These are phyloP conservation scores for Kalanchoe fedtschenkoi DNA, from an alignment of 164 flowering plant genomes.

Conservation along the genomic window DNA sequence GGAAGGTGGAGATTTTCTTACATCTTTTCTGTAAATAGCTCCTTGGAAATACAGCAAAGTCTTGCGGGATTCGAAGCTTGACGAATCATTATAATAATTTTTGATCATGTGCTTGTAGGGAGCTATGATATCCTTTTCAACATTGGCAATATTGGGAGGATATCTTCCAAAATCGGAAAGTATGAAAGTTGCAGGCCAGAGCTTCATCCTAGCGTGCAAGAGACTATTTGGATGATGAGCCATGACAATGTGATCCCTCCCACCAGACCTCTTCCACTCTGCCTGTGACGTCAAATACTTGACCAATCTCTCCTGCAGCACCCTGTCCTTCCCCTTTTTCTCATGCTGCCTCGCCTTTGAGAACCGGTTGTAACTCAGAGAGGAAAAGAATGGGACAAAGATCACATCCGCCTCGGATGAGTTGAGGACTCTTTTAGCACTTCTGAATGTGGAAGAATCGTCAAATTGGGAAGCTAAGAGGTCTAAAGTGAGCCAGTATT, in stretches of 20 bases:
- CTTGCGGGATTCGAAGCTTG: slow-evolving; percentile 57
- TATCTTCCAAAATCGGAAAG: slow-evolving; percentile 94
- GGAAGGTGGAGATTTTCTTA: slow-evolving; percentile 24
- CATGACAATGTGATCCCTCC: slow-evolving; percentile 66
- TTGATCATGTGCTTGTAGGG: slow-evolving; percentile 78
- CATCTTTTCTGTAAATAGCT: slow-evolving; percentile 91
- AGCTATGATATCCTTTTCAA: slow-evolving; percentile 84
- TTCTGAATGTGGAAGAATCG: slow-evolving; percentile 15
- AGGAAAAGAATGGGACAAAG: slow-evolving; percentile 91
- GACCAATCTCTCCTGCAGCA: slow-evolving; percentile 66
- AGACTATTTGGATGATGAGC: slow-evolving; percentile 97
- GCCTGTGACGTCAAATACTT: slow-evolving; percentile 39
- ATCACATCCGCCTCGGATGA: slow-evolving; percentile 77
- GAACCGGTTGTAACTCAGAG: slow-evolving; percentile 60
- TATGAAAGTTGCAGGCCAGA: slow-evolving; percentile 75
- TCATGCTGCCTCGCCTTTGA: slow-evolving; percentile 37
- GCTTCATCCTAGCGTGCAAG: slow-evolving; percentile 62
- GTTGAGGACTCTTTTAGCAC: slow-evolving; percentile 56
- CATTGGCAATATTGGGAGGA: slow-evolving; percentile 72
- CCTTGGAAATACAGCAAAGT: slow-evolving; percentile 88
- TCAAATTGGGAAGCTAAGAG: slow-evolving; percentile 53
- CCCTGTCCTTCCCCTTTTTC: slow-evolving; percentile 36
- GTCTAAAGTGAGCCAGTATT: slow-evolving; percentile 91
- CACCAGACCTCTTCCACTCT: slow-evolving; percentile 86
- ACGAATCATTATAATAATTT: slow-evolving; percentile 41